Evolutionary conservation across 768 basidiomycete species (phyloP), one percentile per base, ranked within the genome.

Genomic region (Termitomyces sp.): DNA sequence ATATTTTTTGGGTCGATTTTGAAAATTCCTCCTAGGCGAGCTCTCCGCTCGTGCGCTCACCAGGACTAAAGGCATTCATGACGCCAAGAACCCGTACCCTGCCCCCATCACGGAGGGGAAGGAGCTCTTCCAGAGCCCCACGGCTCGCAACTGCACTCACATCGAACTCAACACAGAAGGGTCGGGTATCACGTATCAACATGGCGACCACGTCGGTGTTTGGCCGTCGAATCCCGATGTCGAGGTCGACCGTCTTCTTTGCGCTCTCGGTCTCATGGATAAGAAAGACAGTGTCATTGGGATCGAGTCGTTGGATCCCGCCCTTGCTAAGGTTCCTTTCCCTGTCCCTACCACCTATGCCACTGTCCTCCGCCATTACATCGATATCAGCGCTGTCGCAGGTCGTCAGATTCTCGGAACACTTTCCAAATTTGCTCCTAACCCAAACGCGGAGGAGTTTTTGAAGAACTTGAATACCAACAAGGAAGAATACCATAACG

Each of bases 271-370:
- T 28, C 82, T 99, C 12, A 81, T 83, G 65, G 82, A 89, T 63
- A 92, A 92, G 78, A 84, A 86, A 70, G 88, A 96, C 73, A 81
- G 83, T 42, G 86, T 94, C 52, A 93, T 99, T 68, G 86, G 88
- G 65, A 94, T 99, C 61, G 94, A 95, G 71, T 96, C 94, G n/a
- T 87, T 98, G 61, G 96, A 99, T 70, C 96, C 97, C 20, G 94
- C 96, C 16, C 83, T 99, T 35, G 96, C 96, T 60, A 98, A 98
- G 75, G 96, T 98, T 60, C 96, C 96, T 18, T 99, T 98, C 89
- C 96, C 97, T 13, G 91, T 95, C 20, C 96, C 96, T 1, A 95
- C 96, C 2, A 98, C 96, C 8, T 98, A 97, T 68, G 85, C 81
- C 62, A 90, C 94, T 52, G 94, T 98, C 64, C 86, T 99, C 63